Evolutionary conservation across 2,329 filamentous ascomycete genomes (phyloP).

Genomic region (Thielaviopsis populi): DNA sequence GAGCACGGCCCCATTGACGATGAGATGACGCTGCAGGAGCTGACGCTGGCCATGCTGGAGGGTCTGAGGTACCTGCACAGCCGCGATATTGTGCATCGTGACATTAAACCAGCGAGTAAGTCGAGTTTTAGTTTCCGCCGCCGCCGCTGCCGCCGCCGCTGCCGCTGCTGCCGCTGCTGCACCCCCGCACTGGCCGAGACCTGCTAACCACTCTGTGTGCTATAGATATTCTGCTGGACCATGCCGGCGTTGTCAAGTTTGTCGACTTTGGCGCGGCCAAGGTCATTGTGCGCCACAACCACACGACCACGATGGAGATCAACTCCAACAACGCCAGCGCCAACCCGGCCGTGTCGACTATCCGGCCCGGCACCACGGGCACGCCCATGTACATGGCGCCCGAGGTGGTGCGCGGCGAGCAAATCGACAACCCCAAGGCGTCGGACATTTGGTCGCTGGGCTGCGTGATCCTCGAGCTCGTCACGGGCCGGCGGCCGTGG

Average conservation of each 20-base stretch:
- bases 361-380: slow-evolving; percentile 53
- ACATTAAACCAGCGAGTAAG: slow-evolving; percentile 94
- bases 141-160: too few relatives aligned
- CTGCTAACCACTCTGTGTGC: background rate
- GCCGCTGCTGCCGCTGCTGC: too few relatives aligned
- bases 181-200: too few relatives aligned
- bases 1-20: slow-evolving; percentile 97
- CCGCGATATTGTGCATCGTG: slow-evolving; percentile 80
- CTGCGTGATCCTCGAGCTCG: slow-evolving; percentile 96
- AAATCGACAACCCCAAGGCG: slow-evolving; percentile 52
- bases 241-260: slow-evolving; percentile 97
- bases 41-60: slow-evolving; percentile 84
- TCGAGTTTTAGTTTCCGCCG: slow-evolving; percentile 20
- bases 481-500: slow-evolving; percentile 86
- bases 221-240: slow-evolving; percentile 80
- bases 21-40: slow-evolving; percentile 94
- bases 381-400: slow-evolving; percentile 99
- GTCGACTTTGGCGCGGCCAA: slow-evolving; percentile 97
- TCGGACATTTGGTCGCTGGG: slow-evolving; percentile 95
- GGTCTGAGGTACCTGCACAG: slow-evolving; percentile 89
- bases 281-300: slow-evolving; percentile 45
- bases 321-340: slow-evolving; percentile 60
- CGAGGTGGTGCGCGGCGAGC: slow-evolving; percentile 84
- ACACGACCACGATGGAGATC: slow-evolving; percentile 30
- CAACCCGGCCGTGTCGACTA: background rate